Base-by-base conservation (phyloP, 179 eudicot genomes). In the Drosera spatulata region DNA sequence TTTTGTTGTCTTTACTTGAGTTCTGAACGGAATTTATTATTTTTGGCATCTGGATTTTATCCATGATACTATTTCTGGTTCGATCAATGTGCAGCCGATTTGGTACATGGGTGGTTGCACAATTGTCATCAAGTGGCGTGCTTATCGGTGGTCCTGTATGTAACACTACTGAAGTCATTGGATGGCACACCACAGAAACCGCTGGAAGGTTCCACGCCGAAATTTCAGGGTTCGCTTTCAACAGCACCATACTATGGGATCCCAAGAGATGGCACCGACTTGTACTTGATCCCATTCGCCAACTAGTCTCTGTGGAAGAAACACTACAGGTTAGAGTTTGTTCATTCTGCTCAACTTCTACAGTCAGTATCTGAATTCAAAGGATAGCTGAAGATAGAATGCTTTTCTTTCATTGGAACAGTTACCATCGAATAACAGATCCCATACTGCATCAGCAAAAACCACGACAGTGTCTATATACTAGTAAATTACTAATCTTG, bases 191-290 rank as follows among this genome's bases (percentile, higher is more conserved):
- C 50, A 57, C 61, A 58, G 76, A 76, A 46, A 46, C 53, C 57
- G 58, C 50, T 59, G 73, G 76, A 66, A 86, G 96, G 72, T 88
- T 88, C 52, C 82, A 86, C 68, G 76, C 82, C 39, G 88, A 77
- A 42, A 70, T 79, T 45, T 75, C 91, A 5, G 95, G 97, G 22
- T 89, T 89, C 65, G 95, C 91, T 50, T 86, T 89, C 74, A 86
- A 84, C 62, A 89, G 97, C 66, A 82, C 95, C 55, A 77, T 89
- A 66, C 77, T 89, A 63, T 89, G 97, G 97, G 97, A 86, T 78
- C 78, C 80, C 43, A 75, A 80, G 61, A 78, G 76, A 71, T 89
- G 88, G 91, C 81, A 79, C 64, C 80, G 85, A 33, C 87, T 62
- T 52, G 69, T 62, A 47, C 73, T 71, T 45, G 79, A 78, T 58